Conservation (phyloP, 192 early-diverging fungal species). For the Phycomyces blakesleeanus region DNA sequence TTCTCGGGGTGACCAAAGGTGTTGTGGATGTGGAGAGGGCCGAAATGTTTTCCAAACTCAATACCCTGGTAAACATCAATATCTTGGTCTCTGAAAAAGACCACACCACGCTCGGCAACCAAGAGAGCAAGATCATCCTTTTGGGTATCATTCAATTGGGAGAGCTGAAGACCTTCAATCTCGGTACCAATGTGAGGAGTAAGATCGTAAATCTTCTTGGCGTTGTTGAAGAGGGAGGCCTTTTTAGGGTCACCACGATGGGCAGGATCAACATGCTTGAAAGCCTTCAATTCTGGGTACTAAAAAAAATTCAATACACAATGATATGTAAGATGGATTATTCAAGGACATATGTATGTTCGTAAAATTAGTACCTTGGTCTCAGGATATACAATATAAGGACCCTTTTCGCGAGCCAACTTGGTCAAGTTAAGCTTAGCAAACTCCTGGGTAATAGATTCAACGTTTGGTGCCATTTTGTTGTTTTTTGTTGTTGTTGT, state of each 20-base stretch:
- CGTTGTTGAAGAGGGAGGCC: slow-evolving; percentile 19
- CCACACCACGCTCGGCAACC: slow-evolving; percentile 37
- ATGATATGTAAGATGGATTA: not conserved
- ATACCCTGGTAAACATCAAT: slow-evolving; percentile 22
- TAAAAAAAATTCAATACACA: too few species aligned
- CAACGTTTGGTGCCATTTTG: slow-evolving; percentile 14
- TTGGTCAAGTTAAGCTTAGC: slow-evolving; percentile 15
- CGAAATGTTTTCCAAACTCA: slow-evolving; percentile 33
- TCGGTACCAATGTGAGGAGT: slow-evolving; percentile 38
- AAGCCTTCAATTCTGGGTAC: slow-evolving; percentile 16
- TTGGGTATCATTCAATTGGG: slow-evolving; percentile 28
- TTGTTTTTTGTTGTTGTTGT: too few species aligned
- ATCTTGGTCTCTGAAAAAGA: slow-evolving; percentile 36
- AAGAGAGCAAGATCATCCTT: slow-evolving; percentile 32
- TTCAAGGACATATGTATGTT: not conserved
- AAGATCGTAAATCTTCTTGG: slow-evolving; percentile 20
- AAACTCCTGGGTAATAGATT: slow-evolving; percentile 14
- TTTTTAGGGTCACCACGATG: slow-evolving; percentile 27
- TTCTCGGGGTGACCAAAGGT: slow-evolving; percentile 18
- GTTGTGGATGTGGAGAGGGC: slow-evolving; percentile 20
- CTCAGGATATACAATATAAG: slow-evolving; percentile 19
- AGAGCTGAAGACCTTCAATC: slow-evolving; percentile 31
- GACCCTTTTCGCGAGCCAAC: slow-evolving; percentile 20
- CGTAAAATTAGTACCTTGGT: slow-evolving; percentile 10
- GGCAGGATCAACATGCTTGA: slow-evolving; percentile 32